phyloP scores from a whole-genome alignment of 345 rosid species.

The Hibiscus trionum region DNA sequence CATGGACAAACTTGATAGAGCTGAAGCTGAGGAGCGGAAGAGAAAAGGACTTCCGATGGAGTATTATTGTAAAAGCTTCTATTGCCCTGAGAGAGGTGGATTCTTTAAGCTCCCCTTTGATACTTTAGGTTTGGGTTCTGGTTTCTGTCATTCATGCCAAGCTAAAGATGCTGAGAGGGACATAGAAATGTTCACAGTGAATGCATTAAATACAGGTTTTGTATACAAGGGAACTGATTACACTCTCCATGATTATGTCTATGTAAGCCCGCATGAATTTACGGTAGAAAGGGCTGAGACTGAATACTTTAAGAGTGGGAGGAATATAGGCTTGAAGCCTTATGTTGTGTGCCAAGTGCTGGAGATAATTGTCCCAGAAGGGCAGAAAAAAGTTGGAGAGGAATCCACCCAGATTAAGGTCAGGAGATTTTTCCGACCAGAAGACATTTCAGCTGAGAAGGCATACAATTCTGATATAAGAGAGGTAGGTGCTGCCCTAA shows the following conservation, averaged over 20 bases:
- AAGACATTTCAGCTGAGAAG: slow-evolving; percentile 59
- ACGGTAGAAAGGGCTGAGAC: slow-evolving; percentile 14
- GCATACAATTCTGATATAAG: slow-evolving; percentile 55
- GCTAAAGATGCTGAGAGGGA: slow-evolving; percentile 25
- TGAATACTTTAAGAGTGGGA: slow-evolving; percentile 45
- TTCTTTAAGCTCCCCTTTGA: slow-evolving; percentile 45
- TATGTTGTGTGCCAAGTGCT: slow-evolving; percentile 58
- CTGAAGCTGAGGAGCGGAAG: slow-evolving; percentile 48
- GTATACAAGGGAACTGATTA: slow-evolving; percentile 32
- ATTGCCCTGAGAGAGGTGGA: slow-evolving; percentile 59
- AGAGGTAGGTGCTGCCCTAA: slow-evolving; percentile 32
- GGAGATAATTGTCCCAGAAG: slow-evolving; percentile 33
- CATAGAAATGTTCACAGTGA: slow-evolving; percentile 28
- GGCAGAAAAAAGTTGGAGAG: slow-evolving; percentile 16
- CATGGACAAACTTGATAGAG: slow-evolving; percentile 39
- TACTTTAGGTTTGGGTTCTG: slow-evolving; percentile 39
- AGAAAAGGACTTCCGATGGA: slow-evolving; percentile 37
- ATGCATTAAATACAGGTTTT: slow-evolving; percentile 25
- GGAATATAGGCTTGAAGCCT: slow-evolving; percentile 55
- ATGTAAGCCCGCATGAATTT: slow-evolving; percentile 36
- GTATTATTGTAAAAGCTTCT: slow-evolving; percentile 53
- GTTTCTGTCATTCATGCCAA: slow-evolving; percentile 45
- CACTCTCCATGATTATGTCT: slow-evolving; percentile 43
- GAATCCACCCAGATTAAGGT: slow-evolving; percentile 37
- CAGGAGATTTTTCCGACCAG: slow-evolving; percentile 59